Percentiles rank a stretch among this genome's conserved stretches.
These are phyloP conservation scores for Ceratocystis cacaofunesta DNA, from an alignment of 2,329 filamentous ascomycete species.

Conservation along the genomic window DNA sequence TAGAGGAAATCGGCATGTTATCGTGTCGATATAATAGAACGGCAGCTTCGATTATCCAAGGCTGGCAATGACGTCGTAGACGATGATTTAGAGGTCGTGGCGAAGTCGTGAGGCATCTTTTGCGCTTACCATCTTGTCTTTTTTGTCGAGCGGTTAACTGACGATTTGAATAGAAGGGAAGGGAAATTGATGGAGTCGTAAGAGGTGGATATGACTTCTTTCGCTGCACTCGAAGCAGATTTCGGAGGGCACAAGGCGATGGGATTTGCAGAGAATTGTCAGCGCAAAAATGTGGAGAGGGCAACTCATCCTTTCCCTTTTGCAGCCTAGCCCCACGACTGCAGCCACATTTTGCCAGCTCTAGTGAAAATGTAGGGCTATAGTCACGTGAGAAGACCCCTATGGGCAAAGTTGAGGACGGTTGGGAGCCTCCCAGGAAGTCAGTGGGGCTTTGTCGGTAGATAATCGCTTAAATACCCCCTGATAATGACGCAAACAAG, in stretches of 20 bases:
- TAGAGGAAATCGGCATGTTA: not conserved
- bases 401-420: not conserved
- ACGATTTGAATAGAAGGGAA: conserved; percentile 16
- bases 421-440: not conserved
- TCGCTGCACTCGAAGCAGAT: conserved; percentile 14
- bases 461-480: not conserved
- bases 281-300: conserved; percentile 15
- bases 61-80: conserved; percentile 10
- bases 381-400: conserved; percentile 6
- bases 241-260: conserved; percentile 16
- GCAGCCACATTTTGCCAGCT: conserved; percentile 6
- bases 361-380: conserved; percentile 13
- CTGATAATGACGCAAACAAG: not conserved
- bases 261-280: conserved; percentile 10
- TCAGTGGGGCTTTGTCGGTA: not conserved
- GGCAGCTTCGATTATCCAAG: conserved; percentile 2
- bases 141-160: conserved; percentile 18
- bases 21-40: not conserved
- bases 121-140: conserved; percentile 54
- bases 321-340: conserved; percentile 5
- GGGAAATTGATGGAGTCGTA: conserved; percentile 16
- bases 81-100: not conserved
- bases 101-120: conserved; percentile 11
- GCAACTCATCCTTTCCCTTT: conserved; percentile 7
- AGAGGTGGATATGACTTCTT: conserved; percentile 17